Evolutionary conservation across 306 rosid species (phyloP).

Genomic region (Albizia julibrissin): DNA sequence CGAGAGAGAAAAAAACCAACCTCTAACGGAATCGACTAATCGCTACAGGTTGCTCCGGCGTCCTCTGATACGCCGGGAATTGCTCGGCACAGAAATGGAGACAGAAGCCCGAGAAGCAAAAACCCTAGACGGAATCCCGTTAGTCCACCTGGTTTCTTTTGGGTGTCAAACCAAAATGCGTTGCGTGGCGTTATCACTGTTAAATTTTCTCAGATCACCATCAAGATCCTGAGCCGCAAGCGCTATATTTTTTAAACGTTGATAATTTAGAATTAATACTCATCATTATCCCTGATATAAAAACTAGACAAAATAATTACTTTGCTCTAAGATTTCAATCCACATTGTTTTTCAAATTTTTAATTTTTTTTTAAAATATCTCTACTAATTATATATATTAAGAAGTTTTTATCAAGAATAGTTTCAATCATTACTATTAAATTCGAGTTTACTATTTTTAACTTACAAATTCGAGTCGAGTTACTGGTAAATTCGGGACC

Average conservation of each 20-base stretch:
- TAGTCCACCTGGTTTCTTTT: not conserved
- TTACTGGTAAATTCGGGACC: too few relatives aligned
- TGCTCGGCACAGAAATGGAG: not conserved
- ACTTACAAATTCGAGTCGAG: too few relatives aligned
- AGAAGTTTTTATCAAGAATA: too few relatives aligned
- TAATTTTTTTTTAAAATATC: too few relatives aligned
- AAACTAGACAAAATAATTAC: too few relatives aligned
- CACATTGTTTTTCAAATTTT: too few relatives aligned
- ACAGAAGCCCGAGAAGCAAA: not conserved
- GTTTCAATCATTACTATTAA: too few relatives aligned
- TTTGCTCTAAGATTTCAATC: too few relatives aligned
- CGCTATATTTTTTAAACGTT: not conserved
- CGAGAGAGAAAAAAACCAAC: not conserved
- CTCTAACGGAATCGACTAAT: not conserved
- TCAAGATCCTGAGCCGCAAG: not conserved
- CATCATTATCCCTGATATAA: too few relatives aligned
- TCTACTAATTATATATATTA: too few relatives aligned
- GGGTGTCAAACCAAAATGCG: not conserved
- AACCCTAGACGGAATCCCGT: not conserved
- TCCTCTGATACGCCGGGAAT: constrained; percentile 7
- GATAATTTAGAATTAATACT: too few relatives aligned
- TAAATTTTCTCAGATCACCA: not conserved
- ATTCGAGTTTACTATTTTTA: too few relatives aligned
- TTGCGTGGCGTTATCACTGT: not conserved
- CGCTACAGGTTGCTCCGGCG: not conserved